Evolutionary conservation across 164 flowering plant species (phyloP), one percentile per base, ranked within the genome.

Genomic region (Vitis rupestris): DNA sequence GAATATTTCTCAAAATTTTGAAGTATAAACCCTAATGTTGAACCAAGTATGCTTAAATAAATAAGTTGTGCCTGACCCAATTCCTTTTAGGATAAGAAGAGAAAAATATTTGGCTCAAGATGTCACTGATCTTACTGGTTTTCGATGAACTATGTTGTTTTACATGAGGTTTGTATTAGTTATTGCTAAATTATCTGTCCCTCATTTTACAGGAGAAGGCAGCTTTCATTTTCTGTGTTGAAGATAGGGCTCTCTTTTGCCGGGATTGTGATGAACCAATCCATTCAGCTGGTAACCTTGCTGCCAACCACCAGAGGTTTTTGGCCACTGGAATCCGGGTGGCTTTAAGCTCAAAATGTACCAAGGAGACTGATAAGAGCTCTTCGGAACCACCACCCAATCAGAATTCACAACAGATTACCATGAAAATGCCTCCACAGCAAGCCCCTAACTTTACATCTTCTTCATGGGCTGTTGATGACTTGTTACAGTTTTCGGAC

Each of bases 221-320:
- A 50, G 98, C 98, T 17, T 95, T 93, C 80, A 93, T 93, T 11
- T 95, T 95, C 80, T 95, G 99, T 61, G 97, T 93, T 6, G 98
- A 95, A 82, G 99, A 95, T 74, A 85, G 99, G 77, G 99, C 99
- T 2, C 87, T 95, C n/a, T 87, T 93, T 11, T 93, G 99, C 69
- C 79, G 80, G 70, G 93, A 94, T 49, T 94, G 99, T 61, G 98
- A 94, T 59, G 95, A 90, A 75, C 82, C 98, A 0, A 84, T 95
- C 23, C 99, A 95, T 70, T 70, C 89, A 23, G 80, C 91, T 3
- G 83, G 82, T 52, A 88, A 85, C 66, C 87, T 80, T 52, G 81
- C 96, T 27, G 86, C 87, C 19, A 90, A 89, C 77, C 99, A 95
- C 81, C 99, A 93, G 74, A 79, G 98, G 27, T 82, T 83, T 68